These are phyloP conservation scores for Climacium dendroides DNA, from an alignment of 225 moss, liverwort and hornwort species.

Conservation along the genomic window DNA sequence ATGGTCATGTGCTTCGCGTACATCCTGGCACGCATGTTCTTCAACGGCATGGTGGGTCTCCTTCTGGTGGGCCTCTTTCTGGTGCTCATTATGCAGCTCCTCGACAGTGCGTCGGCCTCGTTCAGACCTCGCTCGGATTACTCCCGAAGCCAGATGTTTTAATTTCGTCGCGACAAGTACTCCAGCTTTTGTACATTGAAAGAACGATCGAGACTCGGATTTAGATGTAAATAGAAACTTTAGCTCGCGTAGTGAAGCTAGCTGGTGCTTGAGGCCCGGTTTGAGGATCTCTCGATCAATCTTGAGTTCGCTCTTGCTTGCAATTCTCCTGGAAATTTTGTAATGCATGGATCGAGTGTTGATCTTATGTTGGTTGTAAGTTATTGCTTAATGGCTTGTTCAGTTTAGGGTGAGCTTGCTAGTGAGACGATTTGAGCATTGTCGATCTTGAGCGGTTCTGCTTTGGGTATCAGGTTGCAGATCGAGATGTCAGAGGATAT, in stretches of 20 bases:
- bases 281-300: not conserved
- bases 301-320: not conserved
- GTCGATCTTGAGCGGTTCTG: not conserved
- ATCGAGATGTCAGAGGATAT: not conserved
- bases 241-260: not conserved
- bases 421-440: not conserved
- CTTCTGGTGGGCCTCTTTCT: slow-evolving; percentile 14
- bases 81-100: slow-evolving; percentile 18
- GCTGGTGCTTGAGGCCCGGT: not conserved
- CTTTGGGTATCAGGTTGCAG: not conserved
- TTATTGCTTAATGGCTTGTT: not conserved
- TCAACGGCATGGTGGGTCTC: slow-evolving; percentile 16
- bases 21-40: slow-evolving; percentile 25
- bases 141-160: not conserved
- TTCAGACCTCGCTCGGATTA: not conserved
- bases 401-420: not conserved
- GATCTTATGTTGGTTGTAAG: not conserved
- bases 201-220: not conserved
- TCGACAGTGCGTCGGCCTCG: not conserved
- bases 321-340: not conserved
- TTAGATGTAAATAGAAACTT: not conserved
- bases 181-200: not conserved
- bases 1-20: slow-evolving; percentile 22
- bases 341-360: not conserved
- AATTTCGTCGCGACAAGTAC: not conserved